Percentiles rank a stretch among this genome's conserved stretches.
phyloP scores from a whole-genome alignment of 2,329 filamentous ascomycete species.

The Neonectria punicea region DNA sequence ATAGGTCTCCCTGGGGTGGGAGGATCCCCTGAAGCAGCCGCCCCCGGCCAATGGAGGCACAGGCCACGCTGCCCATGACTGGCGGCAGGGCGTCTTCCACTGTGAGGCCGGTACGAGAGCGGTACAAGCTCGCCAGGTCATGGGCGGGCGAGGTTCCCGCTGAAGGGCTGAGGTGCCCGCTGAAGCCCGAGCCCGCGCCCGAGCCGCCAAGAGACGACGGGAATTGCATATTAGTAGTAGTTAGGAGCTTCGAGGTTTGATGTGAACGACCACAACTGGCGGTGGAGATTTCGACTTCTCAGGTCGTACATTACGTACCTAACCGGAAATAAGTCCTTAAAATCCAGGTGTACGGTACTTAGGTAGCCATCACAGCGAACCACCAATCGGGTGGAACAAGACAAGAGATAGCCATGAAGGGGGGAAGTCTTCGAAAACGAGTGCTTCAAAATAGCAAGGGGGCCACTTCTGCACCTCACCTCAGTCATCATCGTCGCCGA shows the following conservation, averaged over 20 bases:
- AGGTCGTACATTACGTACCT: too few species aligned
- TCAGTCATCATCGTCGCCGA: neutral
- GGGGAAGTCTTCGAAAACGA: too few species aligned
- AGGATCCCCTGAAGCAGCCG: slow-evolving; percentile 14
- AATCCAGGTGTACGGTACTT: neutral
- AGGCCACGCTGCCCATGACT: neutral
- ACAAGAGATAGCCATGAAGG: too few species aligned
- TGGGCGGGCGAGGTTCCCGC: neutral
- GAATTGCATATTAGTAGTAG: neutral
- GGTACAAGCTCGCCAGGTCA: neutral
- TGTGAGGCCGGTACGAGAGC: neutral
- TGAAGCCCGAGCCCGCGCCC: neutral
- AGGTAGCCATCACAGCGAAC: neutral
- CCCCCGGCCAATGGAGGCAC: slow-evolving; percentile 14
- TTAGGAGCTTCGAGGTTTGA: neutral
- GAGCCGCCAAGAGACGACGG: neutral
- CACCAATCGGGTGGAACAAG: neutral
- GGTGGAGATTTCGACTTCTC: neutral
- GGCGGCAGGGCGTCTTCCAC: neutral
- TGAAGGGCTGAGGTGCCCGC: neutral
- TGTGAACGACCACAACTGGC: neutral
- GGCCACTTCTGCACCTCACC: neutral
- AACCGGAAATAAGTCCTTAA: neutral
- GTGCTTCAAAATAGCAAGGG: neutral
- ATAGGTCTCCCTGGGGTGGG: neutral